phyloP scores from a whole-genome alignment of 1,139 yeast genomes.

The Scheffersomyces illinoinensis region DNA sequence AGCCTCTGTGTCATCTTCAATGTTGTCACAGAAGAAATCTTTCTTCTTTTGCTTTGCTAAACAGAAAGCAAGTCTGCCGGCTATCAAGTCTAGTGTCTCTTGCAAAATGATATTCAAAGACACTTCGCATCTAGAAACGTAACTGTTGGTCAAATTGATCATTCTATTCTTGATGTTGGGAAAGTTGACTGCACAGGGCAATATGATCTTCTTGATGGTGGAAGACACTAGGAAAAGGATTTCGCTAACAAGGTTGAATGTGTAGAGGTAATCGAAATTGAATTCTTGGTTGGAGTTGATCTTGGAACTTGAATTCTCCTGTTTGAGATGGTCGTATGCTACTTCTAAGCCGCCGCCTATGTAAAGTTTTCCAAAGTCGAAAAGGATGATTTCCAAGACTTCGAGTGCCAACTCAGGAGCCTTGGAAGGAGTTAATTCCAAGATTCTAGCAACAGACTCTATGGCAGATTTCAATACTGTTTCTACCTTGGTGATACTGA shows the following conservation, averaged over 20 bases:
- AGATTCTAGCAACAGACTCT: constrained; percentile 76
- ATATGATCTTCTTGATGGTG: constrained; percentile 66
- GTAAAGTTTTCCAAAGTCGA: constrained; percentile 73
- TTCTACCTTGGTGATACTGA: constrained; percentile 56
- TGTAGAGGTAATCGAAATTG: constrained; percentile 48
- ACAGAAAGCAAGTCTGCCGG: constrained; percentile 47
- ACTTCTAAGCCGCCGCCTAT: constrained; percentile 76
- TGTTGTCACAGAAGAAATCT: constrained; percentile 54
- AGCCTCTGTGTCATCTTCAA: constrained; percentile 67
- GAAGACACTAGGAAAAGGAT: constrained; percentile 69
- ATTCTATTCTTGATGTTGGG: constrained; percentile 65
- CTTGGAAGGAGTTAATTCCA: constrained; percentile 69
- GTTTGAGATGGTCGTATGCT: constrained; percentile 48
- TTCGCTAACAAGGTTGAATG: constrained; percentile 59
- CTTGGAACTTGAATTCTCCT: constrained; percentile 26
- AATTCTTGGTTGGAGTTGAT: constrained; percentile 24
- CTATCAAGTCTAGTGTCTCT: constrained; percentile 54
- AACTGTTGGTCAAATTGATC: constrained; percentile 65
- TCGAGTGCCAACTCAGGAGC: constrained; percentile 67
- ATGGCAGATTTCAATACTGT: constrained; percentile 68
- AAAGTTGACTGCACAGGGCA: constrained; percentile 68
- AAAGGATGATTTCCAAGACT: constrained; percentile 63
- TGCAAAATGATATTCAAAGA: constrained; percentile 67
- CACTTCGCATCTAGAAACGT: constrained; percentile 65
- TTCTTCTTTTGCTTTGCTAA: constrained; percentile 64